phyloP scores from a whole-genome alignment of 2,329 filamentous ascomycete species.

The Cyphellophora europaea region DNA sequence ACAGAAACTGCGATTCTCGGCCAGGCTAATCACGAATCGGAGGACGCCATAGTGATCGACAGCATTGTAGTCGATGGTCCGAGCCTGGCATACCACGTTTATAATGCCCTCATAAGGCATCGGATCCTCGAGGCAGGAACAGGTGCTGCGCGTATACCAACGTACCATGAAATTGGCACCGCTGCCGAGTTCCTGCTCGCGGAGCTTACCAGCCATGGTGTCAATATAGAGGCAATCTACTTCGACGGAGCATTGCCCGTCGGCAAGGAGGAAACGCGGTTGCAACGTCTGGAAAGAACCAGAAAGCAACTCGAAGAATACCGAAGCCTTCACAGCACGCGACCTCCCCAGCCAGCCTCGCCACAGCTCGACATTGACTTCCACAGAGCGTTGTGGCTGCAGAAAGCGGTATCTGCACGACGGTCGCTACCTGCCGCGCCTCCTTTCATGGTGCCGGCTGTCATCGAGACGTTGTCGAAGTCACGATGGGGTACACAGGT shows the following conservation, averaged over 20 bases:
- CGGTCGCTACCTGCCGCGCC: conserved; percentile 40
- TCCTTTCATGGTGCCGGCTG: conserved; percentile 66
- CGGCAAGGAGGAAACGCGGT: conserved; percentile 54
- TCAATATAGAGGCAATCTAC: conserved; percentile 48
- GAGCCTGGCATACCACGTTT: conserved; percentile 64
- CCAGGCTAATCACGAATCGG: conserved; percentile 1
- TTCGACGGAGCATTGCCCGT: conserved; percentile 77
- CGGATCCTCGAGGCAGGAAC: conserved; percentile 26
- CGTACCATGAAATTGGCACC: conserved; percentile 54
- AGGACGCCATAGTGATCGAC: conserved; percentile 12
- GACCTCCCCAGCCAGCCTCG: not conserved
- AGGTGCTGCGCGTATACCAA: conserved; percentile 38
- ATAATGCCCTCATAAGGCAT: conserved; percentile 43
- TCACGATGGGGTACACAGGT: conserved; percentile 30
- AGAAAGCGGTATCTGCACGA: conserved; percentile 9
- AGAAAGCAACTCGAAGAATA: conserved; percentile 46
- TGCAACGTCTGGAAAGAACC: conserved; percentile 50
- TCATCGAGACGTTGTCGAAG: conserved; percentile 49
- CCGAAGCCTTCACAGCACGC: conserved; percentile 6
- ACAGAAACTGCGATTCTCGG: conserved; percentile 34
- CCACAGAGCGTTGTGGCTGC: conserved; percentile 11
- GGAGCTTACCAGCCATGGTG: conserved; percentile 43
- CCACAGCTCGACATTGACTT: too few species aligned
- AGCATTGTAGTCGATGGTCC: conserved; percentile 64
- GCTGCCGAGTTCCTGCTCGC: conserved; percentile 55